Base-by-base conservation (phyloP, 1,284 basidiomycete species). In the Wolfiporia cocos region DNA sequence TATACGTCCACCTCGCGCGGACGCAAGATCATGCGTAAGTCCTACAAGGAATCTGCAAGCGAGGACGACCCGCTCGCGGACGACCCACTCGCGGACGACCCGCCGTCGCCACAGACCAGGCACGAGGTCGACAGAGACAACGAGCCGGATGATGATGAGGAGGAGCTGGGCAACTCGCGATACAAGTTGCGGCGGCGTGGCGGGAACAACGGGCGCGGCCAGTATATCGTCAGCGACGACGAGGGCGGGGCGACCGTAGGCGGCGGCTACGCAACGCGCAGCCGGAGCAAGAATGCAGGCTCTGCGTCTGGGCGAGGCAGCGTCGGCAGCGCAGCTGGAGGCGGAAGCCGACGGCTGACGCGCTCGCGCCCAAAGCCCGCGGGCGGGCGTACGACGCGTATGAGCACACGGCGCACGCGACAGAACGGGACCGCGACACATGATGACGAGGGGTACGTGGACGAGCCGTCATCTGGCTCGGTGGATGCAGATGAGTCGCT, bases 401-500 rank as follows among this genome's bases (percentile, higher is more conserved):
- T 39, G 36, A 53, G 44, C 12, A 48, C 38, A 4, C 55, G 58
- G 22, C 52, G 54, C 10, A 57, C 60, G 12, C 59, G 61, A 15
- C 41, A 47, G 17, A 51, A 32, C 28, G 48, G 49, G 2, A 45
- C 39, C 3, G 48, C 51, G 1, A 54, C 61, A 10, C 66, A 71
- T 33, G 70, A 74, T 34, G 78, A 77, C 24, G 78, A 78, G 40
- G 68, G 64, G 18, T 75, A 78, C 47, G 63, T 76, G 18, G 71
- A 75, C 33, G 53, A 58, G 15, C 49, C 53, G 9, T 69, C 71
- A 1, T 71, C 74, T 1, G 68, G 65, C 7, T 79, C 81, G 10
- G 73, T 65, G 3, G 74, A 77, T 46, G 77, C 70, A 2, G 79
- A 77, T 34, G 77, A 70, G 2, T 78, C 74, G 4, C 54, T 79